Evolutionary conservation across 2,329 filamentous ascomycete genomes (phyloP).

Genomic region (Penicillium hesseltinei): DNA sequence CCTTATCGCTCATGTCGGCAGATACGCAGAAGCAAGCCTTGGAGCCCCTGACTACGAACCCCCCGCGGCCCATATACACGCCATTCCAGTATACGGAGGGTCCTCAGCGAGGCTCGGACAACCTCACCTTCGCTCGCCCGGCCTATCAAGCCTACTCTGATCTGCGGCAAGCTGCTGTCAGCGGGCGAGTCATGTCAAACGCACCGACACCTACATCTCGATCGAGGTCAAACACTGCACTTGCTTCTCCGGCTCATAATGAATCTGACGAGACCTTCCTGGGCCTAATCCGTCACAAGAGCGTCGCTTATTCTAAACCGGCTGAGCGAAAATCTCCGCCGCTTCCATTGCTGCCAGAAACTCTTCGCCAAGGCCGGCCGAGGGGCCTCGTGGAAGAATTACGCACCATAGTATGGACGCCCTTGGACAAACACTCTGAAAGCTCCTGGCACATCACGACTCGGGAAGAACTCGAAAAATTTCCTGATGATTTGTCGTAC

Average conservation of each 20-base stretch:
- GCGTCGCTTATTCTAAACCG: constrained; percentile 39
- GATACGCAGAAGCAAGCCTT: constrained; percentile 23
- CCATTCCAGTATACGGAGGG: constrained; percentile 47
- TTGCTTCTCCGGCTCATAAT: constrained; percentile 22
- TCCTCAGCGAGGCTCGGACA: constrained; percentile 42
- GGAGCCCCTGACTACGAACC: constrained; percentile 36
- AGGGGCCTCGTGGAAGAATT: constrained; percentile 33
- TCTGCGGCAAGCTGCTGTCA: constrained; percentile 46
- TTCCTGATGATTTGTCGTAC: constrained; percentile 45
- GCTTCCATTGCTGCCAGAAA: constrained; percentile 31
- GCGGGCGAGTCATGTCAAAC: constrained; percentile 44
- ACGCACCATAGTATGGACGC: constrained; percentile 35
- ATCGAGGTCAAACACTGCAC: constrained; percentile 18
- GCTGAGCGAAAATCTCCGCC: constrained; percentile 27
- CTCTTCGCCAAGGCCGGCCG: constrained; percentile 32
- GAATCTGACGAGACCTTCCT: constrained; percentile 48
- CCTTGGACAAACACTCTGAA: constrained; percentile 34
- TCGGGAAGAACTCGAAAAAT: constrained; percentile 34
- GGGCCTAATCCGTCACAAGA: constrained; percentile 48
- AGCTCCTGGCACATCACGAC: constrained; percentile 35
- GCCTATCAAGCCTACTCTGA: constrained; percentile 50
- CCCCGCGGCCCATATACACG: constrained; percentile 44
- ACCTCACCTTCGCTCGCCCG: constrained; percentile 40
- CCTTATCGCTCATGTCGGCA: constrained; percentile 14
- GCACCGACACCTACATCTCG: constrained; percentile 21